phyloP scores from a whole-genome alignment of 345 rosid species.

The Aquilaria sinensis region DNA sequence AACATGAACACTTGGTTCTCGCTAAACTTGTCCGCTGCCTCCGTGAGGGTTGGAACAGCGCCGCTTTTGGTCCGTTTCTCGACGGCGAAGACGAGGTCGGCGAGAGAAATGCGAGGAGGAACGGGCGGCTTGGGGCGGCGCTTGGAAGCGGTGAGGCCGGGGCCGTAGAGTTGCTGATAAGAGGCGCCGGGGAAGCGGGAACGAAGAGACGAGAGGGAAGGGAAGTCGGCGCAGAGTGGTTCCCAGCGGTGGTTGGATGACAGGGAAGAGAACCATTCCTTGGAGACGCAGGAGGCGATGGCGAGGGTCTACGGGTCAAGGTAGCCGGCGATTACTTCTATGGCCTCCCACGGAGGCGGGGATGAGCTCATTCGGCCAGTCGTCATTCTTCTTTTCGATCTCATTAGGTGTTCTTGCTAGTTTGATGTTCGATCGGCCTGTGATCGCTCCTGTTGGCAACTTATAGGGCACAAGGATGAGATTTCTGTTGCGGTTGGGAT shows the following conservation, averaged over 20 bases:
- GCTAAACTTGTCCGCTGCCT: constrained; percentile 1
- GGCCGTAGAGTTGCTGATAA: constrained; percentile 27
- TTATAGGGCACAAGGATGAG: no score
- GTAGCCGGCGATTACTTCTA: constrained; percentile 23
- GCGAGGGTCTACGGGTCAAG: constrained; percentile 44
- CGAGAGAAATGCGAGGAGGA: constrained; percentile 29
- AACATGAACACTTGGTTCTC: constrained; percentile 24
- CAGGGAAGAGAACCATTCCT: constrained; percentile 31
- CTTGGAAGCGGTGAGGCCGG: constrained; percentile 21
- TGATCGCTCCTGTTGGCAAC: no score
- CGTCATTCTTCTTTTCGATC: no score
- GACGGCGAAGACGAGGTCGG: constrained; percentile 29
- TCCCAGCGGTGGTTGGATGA: constrained; percentile 40
- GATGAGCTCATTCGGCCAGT: no score
- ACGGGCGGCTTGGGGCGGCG: constrained; percentile 21
- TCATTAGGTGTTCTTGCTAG: no score
- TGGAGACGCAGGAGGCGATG: constrained; percentile 40
- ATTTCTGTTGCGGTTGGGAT: no score
- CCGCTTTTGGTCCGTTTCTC: constrained; percentile 3
- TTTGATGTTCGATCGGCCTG: no score
- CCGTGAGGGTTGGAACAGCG: constrained; percentile 9
- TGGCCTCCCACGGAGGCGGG: constrained; percentile 1
- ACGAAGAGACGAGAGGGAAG: constrained; percentile 36
- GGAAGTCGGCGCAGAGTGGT: constrained; percentile 23
- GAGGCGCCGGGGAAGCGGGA: constrained; percentile 19